phyloP scores from a whole-genome alignment of 2,329 filamentous ascomycete genomes.

The Ophiostoma sp. region DNA sequence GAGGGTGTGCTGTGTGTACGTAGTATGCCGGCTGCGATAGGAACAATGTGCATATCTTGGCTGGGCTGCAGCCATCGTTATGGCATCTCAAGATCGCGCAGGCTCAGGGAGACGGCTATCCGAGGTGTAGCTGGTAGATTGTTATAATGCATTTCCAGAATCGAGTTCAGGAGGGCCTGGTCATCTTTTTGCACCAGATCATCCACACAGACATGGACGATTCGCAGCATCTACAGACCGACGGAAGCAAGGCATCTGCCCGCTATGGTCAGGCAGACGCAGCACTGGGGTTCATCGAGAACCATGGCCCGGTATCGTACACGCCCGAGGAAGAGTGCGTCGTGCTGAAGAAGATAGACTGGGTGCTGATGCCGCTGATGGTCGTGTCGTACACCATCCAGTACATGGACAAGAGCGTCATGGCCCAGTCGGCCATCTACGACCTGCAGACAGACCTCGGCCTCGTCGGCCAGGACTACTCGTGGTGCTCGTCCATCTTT shows the following conservation, averaged over 20 bases:
- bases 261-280: background rate
- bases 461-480: slow-evolving; percentile 23
- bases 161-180: background rate
- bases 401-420: slow-evolving; percentile 33
- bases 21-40: background rate
- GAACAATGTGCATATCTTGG: background rate
- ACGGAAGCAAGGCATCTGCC: background rate
- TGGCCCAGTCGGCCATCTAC: slow-evolving; percentile 23
- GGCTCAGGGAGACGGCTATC: background rate
- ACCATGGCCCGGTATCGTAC: background rate
- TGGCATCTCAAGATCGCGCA: background rate
- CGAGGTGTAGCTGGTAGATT: background rate
- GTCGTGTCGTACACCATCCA: slow-evolving; percentile 32
- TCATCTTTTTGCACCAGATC: background rate
- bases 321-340: background rate
- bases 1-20: background rate
- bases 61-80: background rate
- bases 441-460: slow-evolving; percentile 14
- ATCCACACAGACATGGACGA: background rate
- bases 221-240: background rate
- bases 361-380: slow-evolving; percentile 9
- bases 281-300: background rate
- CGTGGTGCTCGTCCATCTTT: slow-evolving; percentile 45
- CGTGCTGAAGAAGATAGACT: background rate
- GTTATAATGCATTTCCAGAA: background rate